These are phyloP conservation scores for Mucor sp. DNA, from an alignment of 371 early-diverging fungal species.

Conservation along the genomic window DNA sequence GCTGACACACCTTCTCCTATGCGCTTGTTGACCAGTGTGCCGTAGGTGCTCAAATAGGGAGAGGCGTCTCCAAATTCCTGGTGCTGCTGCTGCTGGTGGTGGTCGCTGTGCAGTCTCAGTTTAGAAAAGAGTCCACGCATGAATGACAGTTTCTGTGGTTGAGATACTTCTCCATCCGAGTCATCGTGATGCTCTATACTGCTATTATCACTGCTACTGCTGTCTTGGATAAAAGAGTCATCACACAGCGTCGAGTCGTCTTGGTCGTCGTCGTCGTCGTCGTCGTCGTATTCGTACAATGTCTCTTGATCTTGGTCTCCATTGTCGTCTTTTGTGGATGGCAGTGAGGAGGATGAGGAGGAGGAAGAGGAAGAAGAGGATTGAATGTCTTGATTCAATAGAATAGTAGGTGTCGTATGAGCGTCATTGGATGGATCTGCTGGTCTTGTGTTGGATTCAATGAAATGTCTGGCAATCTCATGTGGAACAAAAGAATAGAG, in stretches of 20 bases:
- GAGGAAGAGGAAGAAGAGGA: not conserved
- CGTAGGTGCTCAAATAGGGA: slow-evolving; percentile 17
- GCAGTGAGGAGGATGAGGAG: no score
- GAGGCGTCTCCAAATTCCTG: slow-evolving; percentile 3
- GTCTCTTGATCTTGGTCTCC: slow-evolving; percentile 1
- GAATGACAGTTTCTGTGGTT: slow-evolving; percentile 6
- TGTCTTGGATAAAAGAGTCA: not conserved
- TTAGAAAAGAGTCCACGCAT: slow-evolving; percentile 3
- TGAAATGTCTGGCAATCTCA: slow-evolving; percentile 5
- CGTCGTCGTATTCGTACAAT: not conserved
- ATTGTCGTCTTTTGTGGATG: not conserved
- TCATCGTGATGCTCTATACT: not conserved
- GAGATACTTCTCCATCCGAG: not conserved
- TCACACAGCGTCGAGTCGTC: not conserved
- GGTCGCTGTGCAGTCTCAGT: not conserved
- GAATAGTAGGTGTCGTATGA: not conserved
- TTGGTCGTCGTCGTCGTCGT: not conserved
- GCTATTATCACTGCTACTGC: not conserved
- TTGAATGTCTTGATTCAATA: not conserved
- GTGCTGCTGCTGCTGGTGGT: not conserved
- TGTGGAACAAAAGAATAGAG: slow-evolving; percentile 10
- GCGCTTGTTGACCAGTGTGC: slow-evolving; percentile 2
- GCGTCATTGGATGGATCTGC: not conserved
- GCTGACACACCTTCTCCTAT: slow-evolving; percentile 27
- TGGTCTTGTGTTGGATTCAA: not conserved